phyloP scores from a whole-genome alignment of 1,139 yeast species.

The Insectozyma bohioensis region DNA sequence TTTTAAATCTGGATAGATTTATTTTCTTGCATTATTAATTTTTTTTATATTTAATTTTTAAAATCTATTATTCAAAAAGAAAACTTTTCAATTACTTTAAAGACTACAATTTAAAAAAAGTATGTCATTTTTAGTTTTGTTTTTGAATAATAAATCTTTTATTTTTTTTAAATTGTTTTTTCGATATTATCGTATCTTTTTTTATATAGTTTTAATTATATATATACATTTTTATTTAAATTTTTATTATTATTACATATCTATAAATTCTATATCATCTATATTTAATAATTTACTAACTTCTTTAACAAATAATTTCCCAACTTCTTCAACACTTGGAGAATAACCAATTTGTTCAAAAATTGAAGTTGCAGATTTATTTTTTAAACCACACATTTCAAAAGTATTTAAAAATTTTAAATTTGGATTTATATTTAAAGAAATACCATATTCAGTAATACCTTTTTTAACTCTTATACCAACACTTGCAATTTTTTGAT shows the following conservation, averaged over 20 bases:
- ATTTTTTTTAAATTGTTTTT: too few relatives aligned
- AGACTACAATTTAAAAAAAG: too few relatives aligned
- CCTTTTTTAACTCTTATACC: constrained; percentile 86
- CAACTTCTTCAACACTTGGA: constrained; percentile 42
- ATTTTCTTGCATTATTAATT: too few relatives aligned
- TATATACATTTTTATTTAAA: neutral
- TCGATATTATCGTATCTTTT: too few relatives aligned
- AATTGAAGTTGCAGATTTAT: constrained; percentile 45
- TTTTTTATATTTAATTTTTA: too few relatives aligned
- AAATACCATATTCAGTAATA: constrained; percentile 87
- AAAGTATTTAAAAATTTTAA: constrained; percentile 66
- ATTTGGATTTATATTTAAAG: constrained; percentile 77
- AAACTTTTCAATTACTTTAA: too few relatives aligned
- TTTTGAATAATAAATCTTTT: too few relatives aligned
- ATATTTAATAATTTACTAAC: constrained; percentile 51
- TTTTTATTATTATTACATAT: too few relatives aligned
- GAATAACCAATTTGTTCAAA: constrained; percentile 18
- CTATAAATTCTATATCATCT: constrained; percentile 44
- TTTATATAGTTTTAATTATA: too few relatives aligned
- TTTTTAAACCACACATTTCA: constrained; percentile 84
- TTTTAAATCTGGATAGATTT: too few relatives aligned
- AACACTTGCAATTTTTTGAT: constrained; percentile 80
- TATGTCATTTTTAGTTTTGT: too few relatives aligned
- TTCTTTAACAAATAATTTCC: constrained; percentile 50
- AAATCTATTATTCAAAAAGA: too few relatives aligned